A percentile compares a stretch with the other conserved stretches of the same genome.
These are phyloP conservation scores for Diaporthe helianthi DNA, from an alignment of 2,329 filamentous ascomycete species.

Conservation along the genomic window DNA sequence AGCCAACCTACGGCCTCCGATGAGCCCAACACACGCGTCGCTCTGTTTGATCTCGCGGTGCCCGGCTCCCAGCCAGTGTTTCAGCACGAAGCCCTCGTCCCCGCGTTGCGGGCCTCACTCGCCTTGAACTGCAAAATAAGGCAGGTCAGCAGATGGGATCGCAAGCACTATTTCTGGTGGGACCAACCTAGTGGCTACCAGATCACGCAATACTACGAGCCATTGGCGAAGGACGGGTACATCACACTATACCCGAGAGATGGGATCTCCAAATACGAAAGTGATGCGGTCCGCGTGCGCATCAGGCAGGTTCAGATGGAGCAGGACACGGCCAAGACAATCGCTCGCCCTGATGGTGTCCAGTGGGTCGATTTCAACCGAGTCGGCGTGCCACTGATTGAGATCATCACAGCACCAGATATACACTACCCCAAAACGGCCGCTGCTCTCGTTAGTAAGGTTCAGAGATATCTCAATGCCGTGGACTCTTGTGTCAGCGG, in stretches of 20 bases:
- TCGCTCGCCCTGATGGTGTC: slow-evolving; percentile 74
- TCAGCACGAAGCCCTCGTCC: slow-evolving; percentile 81
- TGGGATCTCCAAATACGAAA: slow-evolving; percentile 78
- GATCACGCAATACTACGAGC: slow-evolving; percentile 93
- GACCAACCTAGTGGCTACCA: slow-evolving; percentile 97
- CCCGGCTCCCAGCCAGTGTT: slow-evolving; percentile 90
- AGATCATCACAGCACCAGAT: slow-evolving; percentile 91
- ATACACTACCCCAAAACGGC: slow-evolving; percentile 88
- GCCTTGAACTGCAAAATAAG: slow-evolving; percentile 84
- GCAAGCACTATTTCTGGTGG: slow-evolving; percentile 99
- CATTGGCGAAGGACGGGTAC: slow-evolving; percentile 72
- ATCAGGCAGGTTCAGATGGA: slow-evolving; percentile 97
- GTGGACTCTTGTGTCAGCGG: slow-evolving; percentile 88
- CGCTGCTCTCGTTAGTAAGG: slow-evolving; percentile 85
- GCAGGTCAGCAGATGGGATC: slow-evolving; percentile 81
- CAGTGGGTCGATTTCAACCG: slow-evolving; percentile 94
- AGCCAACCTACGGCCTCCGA: slow-evolving; percentile 58
- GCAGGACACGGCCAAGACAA: slow-evolving; percentile 96
- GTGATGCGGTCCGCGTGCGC: slow-evolving; percentile 72
- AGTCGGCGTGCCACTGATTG: slow-evolving; percentile 87
- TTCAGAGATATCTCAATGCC: slow-evolving; percentile 79
- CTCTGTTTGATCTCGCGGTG: slow-evolving; percentile 86
- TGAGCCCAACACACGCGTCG: slow-evolving; percentile 83
- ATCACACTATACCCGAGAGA: slow-evolving; percentile 77
- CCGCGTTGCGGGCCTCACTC: slow-evolving; percentile 87